Evolutionary conservation across 2,329 filamentous ascomycete species (phyloP).

Genomic region (Colletotrichum musae): DNA sequence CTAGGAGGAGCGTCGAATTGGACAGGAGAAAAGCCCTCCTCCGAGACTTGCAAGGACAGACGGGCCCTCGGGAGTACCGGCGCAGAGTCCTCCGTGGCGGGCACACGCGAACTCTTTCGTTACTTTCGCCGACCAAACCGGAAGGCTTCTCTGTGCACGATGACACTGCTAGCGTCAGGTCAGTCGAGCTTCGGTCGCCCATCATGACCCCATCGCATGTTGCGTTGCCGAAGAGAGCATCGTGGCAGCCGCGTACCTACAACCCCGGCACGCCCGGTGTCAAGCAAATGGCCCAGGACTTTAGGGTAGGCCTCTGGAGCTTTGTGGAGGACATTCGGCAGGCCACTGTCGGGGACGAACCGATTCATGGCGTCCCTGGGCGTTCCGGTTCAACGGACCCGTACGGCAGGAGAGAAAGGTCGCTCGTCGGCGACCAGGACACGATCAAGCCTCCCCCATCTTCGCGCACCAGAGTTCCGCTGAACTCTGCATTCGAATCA

Average conservation of each 20-base stretch:
- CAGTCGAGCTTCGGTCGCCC: conserved; percentile 47
- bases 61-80: conserved; percentile 57
- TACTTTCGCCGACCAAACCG: conserved; percentile 79
- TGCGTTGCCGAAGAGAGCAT: conserved; percentile 68
- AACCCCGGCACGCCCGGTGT: conserved; percentile 58
- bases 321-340: conserved; percentile 97
- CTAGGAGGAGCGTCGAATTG: conserved; percentile 70
- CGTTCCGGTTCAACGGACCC: conserved; percentile 30
- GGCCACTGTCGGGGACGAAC: conserved; percentile 96
- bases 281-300: conserved; percentile 89
- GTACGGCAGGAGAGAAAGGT: conserved; percentile 29
- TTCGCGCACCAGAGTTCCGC: conserved; percentile 54
- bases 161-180: conserved; percentile 61
- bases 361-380: conserved; percentile 68
- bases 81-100: conserved; percentile 79
- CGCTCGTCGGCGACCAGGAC: conserved; percentile 56
- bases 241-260: conserved; percentile 70
- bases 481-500: conserved; percentile 59
- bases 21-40: conserved; percentile 81
- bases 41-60: conserved; percentile 57
- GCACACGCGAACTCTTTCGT: conserved; percentile 78
- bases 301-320: conserved; percentile 90
- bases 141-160: conserved; percentile 61
- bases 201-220: conserved; percentile 52
- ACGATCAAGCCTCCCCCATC: conserved; percentile 62